These are phyloP conservation scores for Balakata baccata DNA, from an alignment of 345 rosid species.

Conservation along the genomic window DNA sequence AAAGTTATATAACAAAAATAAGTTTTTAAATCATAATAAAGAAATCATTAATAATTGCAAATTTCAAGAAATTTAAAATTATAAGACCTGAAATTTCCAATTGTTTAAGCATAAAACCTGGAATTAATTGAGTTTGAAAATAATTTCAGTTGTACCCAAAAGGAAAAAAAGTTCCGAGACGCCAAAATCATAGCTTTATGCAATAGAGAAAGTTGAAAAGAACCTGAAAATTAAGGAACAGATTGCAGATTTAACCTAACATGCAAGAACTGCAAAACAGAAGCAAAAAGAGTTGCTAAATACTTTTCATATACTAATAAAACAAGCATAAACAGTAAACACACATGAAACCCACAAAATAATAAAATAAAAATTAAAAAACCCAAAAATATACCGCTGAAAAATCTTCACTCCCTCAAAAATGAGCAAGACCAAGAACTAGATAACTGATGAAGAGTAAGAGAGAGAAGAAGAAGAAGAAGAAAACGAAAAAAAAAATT, in stretches of 20 bases:
- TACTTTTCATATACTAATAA: too few species aligned
- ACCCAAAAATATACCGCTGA: background rate
- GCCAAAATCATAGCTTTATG: background rate
- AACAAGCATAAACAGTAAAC: background rate
- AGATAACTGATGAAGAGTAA: background rate
- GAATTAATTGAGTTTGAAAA: background rate
- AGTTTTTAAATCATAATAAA: background rate
- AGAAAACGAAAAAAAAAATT: background rate
- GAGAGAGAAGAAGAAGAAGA: background rate
- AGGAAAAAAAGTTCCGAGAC: background rate
- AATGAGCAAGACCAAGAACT: background rate
- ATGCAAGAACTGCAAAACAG: constrained; percentile 10
- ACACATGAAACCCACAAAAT: background rate
- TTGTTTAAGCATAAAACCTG: background rate
- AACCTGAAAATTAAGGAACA: background rate
- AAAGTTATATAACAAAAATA: background rate
- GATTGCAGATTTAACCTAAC: background rate
- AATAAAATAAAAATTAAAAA: too few species aligned
- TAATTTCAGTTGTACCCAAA: background rate
- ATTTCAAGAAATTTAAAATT: background rate
- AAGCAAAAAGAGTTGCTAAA: background rate
- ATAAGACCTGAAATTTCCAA: background rate
- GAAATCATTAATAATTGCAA: background rate
- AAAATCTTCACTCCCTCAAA: background rate
- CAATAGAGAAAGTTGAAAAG: background rate